phyloP scores from a whole-genome alignment of 495 filamentous ascomycete genomes.

The Aspergillus ellipticus region DNA sequence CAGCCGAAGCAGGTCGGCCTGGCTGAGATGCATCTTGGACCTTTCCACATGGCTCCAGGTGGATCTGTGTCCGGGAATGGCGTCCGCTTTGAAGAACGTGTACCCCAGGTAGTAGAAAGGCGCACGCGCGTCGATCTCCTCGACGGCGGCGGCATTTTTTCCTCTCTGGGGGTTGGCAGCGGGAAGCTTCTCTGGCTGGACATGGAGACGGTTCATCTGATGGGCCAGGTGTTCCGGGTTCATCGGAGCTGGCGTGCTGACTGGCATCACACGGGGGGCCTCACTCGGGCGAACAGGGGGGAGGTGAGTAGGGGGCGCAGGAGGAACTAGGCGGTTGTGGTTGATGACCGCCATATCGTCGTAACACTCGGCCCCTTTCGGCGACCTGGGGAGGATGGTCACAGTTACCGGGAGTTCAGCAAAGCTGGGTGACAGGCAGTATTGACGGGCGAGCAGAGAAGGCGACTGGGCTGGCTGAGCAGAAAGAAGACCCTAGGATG shows the following conservation, averaged over 20 bases:
- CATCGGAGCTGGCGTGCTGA: constrained; percentile 4
- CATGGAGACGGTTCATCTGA: constrained; percentile 17
- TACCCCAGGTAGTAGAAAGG: constrained; percentile 27
- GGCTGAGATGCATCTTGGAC: constrained; percentile 26
- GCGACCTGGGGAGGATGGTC: constrained; percentile 3
- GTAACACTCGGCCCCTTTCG: neutral
- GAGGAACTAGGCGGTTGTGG: constrained; percentile 14
- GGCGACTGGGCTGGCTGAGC: neutral
- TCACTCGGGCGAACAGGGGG: constrained; percentile 11
- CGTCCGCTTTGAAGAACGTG: constrained; percentile 33
- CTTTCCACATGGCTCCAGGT: constrained; percentile 31
- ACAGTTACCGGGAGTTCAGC: neutral
- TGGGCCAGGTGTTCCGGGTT: constrained; percentile 12
- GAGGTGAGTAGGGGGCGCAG: constrained; percentile 13
- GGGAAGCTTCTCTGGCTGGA: constrained; percentile 8
- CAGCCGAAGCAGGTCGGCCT: constrained; percentile 26
- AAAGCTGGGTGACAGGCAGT: neutral
- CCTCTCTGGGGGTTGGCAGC: neutral
- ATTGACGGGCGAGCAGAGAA: neutral
- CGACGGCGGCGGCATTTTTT: neutral
- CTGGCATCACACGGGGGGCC: constrained; percentile 9
- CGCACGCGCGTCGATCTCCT: constrained; percentile 4
- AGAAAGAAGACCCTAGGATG: neutral
- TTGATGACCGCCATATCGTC: constrained; percentile 13
- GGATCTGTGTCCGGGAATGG: constrained; percentile 23